phyloP scores from a whole-genome alignment of 2,329 filamentous ascomycete species.

The Colletotrichum sp. region DNA sequence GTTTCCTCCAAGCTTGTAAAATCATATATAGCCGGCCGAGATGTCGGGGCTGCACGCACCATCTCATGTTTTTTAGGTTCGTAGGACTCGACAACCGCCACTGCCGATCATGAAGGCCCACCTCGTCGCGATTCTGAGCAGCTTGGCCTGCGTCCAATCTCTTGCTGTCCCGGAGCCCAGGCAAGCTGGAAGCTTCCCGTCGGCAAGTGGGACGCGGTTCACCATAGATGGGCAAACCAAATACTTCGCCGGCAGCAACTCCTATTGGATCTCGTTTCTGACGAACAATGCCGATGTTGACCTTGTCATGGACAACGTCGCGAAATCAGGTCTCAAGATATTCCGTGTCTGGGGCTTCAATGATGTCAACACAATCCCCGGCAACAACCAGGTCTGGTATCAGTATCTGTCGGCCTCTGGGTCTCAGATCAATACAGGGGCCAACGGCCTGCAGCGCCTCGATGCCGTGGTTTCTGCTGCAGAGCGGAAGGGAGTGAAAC shows the following conservation, averaged over 20 bases:
- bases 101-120: neutral
- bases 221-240: slow-evolving; percentile 46
- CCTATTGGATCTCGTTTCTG: slow-evolving; percentile 59
- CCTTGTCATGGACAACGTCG: slow-evolving; percentile 48
- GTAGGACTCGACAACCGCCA: neutral
- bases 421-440: slow-evolving; percentile 65
- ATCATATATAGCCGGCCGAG: neutral
- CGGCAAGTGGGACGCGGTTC: slow-evolving; percentile 32
- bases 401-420: slow-evolving; percentile 53
- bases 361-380: slow-evolving; percentile 50
- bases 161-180: neutral
- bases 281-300: slow-evolving; percentile 61
- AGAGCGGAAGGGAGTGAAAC: slow-evolving; percentile 63
- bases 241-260: slow-evolving; percentile 60
- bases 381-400: slow-evolving; percentile 40
- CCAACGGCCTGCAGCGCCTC: slow-evolving; percentile 64
- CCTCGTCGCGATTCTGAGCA: neutral
- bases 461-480: slow-evolving; percentile 68
- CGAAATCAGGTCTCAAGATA: slow-evolving; percentile 57
- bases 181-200: neutral
- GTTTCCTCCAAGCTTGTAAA: neutral
- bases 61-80: neutral
- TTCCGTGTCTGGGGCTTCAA: slow-evolving; percentile 68
- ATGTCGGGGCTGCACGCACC: neutral
- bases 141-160: neutral